phyloP scores from a whole-genome alignment of 148 eudicot species.

The Vaccinium darrowii region DNA sequence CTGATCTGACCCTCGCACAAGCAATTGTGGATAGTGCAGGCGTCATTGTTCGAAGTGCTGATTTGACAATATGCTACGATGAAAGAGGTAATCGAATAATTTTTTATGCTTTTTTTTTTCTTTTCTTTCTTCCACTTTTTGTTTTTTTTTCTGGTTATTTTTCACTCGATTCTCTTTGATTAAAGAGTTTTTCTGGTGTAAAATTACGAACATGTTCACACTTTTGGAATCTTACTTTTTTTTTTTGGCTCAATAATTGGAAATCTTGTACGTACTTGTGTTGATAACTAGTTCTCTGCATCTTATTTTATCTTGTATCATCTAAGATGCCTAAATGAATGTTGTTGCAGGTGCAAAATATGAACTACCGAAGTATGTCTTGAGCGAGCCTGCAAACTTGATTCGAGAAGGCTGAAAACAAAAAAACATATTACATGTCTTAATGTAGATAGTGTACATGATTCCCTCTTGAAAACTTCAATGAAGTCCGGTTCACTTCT shows the following conservation, averaged over 20 bases:
- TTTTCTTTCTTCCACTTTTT: neutral
- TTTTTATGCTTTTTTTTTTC: neutral
- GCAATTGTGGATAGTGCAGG: conserved; percentile 76
- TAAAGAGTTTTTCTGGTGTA: neutral
- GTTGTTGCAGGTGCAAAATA: conserved; percentile 69
- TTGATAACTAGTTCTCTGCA: neutral
- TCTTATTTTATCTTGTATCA: neutral
- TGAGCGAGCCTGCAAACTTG: conserved; percentile 57
- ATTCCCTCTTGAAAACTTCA: neutral
- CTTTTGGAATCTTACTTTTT: neutral
- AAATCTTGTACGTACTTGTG: neutral
- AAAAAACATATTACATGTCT: neutral
- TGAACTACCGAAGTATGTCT: conserved; percentile 54
- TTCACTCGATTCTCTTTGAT: neutral
- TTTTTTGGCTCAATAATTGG: neutral
- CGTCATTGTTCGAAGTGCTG: conserved; percentile 54
- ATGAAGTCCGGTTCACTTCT: neutral
- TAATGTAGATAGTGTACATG: conserved; percentile 11
- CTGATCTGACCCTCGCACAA: conserved; percentile 57
- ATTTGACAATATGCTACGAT: conserved; percentile 76
- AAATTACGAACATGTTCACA: neutral
- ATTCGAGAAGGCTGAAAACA: conserved; percentile 30
- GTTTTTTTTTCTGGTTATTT: neutral
- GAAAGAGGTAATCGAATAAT: conserved; percentile 49
- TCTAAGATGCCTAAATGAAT: conserved; percentile 2